Conservation (phyloP, 306 rosid species). For the Medicago arabica region DNA sequence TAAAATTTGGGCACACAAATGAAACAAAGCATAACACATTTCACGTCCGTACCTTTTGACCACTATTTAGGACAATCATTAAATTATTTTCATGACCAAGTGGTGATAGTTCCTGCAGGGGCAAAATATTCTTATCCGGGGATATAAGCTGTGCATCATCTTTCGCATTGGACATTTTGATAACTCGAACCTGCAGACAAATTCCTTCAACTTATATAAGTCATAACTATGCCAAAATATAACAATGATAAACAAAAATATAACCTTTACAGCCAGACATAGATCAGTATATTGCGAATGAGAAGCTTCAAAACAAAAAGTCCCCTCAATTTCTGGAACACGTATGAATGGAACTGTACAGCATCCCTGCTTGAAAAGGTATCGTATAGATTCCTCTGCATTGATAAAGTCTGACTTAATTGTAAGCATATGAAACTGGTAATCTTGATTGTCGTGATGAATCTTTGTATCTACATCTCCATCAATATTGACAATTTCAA, state of each 20-base stretch:
- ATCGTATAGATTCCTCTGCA: slow-evolving; percentile 45
- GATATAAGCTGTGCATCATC: slow-evolving; percentile 26
- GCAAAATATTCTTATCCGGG: not conserved
- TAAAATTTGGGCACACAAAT: not conserved
- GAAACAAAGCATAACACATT: not conserved
- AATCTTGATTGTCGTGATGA: slow-evolving; percentile 50
- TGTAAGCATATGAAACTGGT: slow-evolving; percentile 55
- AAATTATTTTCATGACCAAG: not conserved
- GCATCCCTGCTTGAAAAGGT: slow-evolving; percentile 57
- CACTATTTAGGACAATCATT: slow-evolving; percentile 3
- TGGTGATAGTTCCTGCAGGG: slow-evolving; percentile 3
- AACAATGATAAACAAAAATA: not conserved
- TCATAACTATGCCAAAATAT: not conserved
- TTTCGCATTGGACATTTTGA: slow-evolving; percentile 16
- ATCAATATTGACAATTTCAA: slow-evolving; percentile 56
- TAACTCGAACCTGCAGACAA: slow-evolving; percentile 48
- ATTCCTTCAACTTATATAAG: slow-evolving; percentile 35
- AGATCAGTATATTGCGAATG: slow-evolving; percentile 54
- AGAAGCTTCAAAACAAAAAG: slow-evolving; percentile 52
- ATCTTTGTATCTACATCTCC: slow-evolving; percentile 51
- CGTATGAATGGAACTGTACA: slow-evolving; percentile 48
- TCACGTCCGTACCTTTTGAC: slow-evolving; percentile 4
- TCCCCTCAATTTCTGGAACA: slow-evolving; percentile 47
- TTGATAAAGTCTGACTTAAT: slow-evolving; percentile 46
- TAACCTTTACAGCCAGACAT: slow-evolving; percentile 49